Evolutionary conservation across 176 grass and related monocot species (phyloP).

Genomic region (Bonia amplexicaulis): DNA sequence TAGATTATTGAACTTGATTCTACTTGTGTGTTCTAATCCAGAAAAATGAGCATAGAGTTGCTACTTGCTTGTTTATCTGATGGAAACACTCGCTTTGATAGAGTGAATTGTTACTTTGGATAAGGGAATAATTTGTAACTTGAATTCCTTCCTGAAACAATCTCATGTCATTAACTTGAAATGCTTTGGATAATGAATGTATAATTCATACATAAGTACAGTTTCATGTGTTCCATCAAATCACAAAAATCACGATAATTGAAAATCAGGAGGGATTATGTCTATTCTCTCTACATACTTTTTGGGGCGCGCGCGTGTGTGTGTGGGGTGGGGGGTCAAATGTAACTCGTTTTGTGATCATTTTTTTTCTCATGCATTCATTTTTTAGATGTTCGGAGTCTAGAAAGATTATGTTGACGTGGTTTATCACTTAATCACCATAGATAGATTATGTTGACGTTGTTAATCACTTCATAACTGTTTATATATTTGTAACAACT

Average conservation of each 20-base stretch:
- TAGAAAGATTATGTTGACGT: slow-evolving; percentile 1
- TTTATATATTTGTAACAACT: neutral
- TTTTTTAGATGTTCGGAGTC: neutral
- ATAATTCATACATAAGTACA: neutral
- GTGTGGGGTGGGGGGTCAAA: neutral
- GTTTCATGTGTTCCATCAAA: neutral
- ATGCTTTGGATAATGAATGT: neutral
- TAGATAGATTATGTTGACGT: neutral
- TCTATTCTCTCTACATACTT: neutral
- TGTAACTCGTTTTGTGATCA: neutral
- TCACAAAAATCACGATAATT: neutral
- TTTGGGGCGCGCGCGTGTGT: too few relatives aligned
- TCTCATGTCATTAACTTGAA: neutral
- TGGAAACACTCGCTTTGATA: neutral
- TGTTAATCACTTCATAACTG: neutral
- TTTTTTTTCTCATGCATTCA: neutral
- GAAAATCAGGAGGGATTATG: neutral
- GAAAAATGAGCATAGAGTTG: neutral
- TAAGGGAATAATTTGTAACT: neutral
- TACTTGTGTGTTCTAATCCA: neutral
- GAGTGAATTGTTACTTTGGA: neutral
- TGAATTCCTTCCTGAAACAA: neutral
- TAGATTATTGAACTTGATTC: neutral
- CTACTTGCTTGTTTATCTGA: neutral
- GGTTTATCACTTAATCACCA: slow-evolving; percentile 4